A percentile compares a stretch with the other conserved stretches of the same genome.
Evolutionary conservation across 768 basidiomycete genomes (phyloP).

Genomic region (Tricholomella constricta): DNA sequence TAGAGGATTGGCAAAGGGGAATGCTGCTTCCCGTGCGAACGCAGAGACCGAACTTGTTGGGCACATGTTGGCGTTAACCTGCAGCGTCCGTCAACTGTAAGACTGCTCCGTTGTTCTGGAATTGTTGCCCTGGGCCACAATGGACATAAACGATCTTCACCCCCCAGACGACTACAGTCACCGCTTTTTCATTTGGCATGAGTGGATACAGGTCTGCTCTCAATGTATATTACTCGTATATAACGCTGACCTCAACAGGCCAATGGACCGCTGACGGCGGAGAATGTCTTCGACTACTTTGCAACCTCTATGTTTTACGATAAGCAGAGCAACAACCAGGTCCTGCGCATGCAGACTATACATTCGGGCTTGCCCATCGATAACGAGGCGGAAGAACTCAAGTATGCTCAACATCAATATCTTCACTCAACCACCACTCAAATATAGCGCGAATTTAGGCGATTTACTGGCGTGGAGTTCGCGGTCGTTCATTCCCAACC

Average conservation of each 20-base stretch:
- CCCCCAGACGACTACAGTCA: slow-evolving; percentile 82
- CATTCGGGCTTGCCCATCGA: slow-evolving; percentile 75
- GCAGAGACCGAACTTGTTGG: not conserved
- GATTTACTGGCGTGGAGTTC: slow-evolving; percentile 87
- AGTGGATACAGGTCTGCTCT: slow-evolving; percentile 73
- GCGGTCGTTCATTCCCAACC: slow-evolving; percentile 79
- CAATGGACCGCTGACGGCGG: slow-evolving; percentile 71
- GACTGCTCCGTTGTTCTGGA: slow-evolving; percentile 3
- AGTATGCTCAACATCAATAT: slow-evolving; percentile 42
- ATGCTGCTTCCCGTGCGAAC: slow-evolving; percentile 36
- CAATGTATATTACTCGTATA: not conserved
- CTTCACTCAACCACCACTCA: slow-evolving; percentile 8
- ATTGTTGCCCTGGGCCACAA: slow-evolving; percentile 18
- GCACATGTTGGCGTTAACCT: not conserved
- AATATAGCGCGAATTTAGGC: slow-evolving; percentile 34
- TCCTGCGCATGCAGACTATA: slow-evolving; percentile 91
- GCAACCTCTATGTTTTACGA: slow-evolving; percentile 92
- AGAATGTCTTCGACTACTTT: slow-evolving; percentile 91
- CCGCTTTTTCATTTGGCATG: slow-evolving; percentile 88
- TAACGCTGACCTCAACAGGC: slow-evolving; percentile 43
- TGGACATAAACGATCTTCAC: slow-evolving; percentile 66
- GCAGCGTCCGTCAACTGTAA: too few species aligned
- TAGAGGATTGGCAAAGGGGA: slow-evolving; percentile 24
- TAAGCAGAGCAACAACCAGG: slow-evolving; percentile 91
- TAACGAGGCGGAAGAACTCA: slow-evolving; percentile 87